phyloP scores from a whole-genome alignment of 106 monocot genomes.

The Apostasia shenzhenica region DNA sequence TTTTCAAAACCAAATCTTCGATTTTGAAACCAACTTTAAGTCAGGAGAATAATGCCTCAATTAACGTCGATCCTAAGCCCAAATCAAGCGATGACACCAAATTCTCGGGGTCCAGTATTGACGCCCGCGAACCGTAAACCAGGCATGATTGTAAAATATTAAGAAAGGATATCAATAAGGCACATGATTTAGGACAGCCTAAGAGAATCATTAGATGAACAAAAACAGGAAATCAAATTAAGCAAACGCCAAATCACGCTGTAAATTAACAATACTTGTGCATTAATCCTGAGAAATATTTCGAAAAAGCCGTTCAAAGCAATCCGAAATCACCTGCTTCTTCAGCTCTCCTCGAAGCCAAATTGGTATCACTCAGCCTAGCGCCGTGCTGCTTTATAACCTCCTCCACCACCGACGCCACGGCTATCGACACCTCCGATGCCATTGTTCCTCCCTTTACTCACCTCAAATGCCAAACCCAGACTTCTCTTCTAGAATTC shows the following conservation, averaged over 20 bases:
- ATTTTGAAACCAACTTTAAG: no score
- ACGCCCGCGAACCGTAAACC: no score
- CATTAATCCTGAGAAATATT: no score
- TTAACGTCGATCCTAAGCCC: no score
- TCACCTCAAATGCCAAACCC: no score
- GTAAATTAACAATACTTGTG: no score
- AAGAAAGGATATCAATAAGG: background rate
- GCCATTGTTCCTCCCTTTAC: constrained; percentile 6
- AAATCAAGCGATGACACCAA: no score
- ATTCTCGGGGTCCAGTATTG: no score
- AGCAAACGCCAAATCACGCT: no score
- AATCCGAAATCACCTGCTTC: constrained; percentile 49
- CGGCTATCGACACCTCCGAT: constrained; percentile 28
- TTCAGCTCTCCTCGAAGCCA: constrained; percentile 59
- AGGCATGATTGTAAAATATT: background rate
- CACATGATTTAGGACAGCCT: background rate
- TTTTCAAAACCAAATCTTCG: no score
- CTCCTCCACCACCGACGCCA: constrained; percentile 48
- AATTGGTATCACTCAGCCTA: constrained; percentile 36
- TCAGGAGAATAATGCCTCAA: no score
- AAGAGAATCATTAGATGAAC: background rate
- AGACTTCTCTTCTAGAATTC: no score
- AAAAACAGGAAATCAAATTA: background rate
- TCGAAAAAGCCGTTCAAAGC: background rate
- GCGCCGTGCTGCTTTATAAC: constrained; percentile 44